A percentile compares a stretch with the other conserved stretches of the same genome.
These are phyloP conservation scores for Punctularia strigosozonata DNA, from an alignment of 768 basidiomycete genomes.

Conservation along the genomic window DNA sequence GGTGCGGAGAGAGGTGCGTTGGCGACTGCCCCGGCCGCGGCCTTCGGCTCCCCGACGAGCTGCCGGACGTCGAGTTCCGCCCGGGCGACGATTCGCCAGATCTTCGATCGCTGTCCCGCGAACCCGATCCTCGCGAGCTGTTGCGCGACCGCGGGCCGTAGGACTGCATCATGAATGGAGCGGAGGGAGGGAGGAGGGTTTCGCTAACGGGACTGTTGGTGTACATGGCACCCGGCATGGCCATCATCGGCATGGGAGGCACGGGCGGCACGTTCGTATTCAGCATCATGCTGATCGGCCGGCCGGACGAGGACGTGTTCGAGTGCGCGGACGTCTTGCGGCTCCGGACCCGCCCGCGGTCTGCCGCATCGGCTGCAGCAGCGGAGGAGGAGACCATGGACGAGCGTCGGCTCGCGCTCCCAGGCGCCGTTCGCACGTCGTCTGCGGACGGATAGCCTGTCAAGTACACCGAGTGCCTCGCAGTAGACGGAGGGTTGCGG, in stretches of 20 bases:
- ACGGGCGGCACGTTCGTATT: conserved; percentile 24
- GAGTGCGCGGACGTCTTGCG: conserved; percentile 2
- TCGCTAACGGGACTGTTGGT: conserved; percentile 31
- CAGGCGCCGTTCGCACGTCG: conserved; percentile 17
- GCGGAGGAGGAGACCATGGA: conserved; percentile 10
- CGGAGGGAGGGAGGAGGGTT: conserved; percentile 60
- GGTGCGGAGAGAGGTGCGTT: no score
- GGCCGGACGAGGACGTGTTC: conserved; percentile 1
- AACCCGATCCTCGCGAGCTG: no score
- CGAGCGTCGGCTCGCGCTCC: conserved; percentile 16
- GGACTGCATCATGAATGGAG: conserved; percentile 67
- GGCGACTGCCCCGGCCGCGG: no score
- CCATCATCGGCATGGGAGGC: conserved; percentile 20
- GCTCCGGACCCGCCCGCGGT: conserved; percentile 1
- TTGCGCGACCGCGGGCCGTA: conserved; percentile 30
- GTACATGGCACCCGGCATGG: conserved; percentile 19
- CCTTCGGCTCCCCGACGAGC: no score
- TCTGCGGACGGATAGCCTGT: conserved; percentile 16
- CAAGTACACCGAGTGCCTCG: conserved; percentile 29
- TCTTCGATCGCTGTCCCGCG: no score
- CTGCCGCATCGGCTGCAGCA: background rate
- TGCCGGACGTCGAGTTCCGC: no score
- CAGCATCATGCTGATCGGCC: no score
- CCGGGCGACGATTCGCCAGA: no score
- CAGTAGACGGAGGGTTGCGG: conserved; percentile 20